Evolutionary conservation across 257 asterid species (phyloP).

Genomic region (Pogostemon cablin): DNA sequence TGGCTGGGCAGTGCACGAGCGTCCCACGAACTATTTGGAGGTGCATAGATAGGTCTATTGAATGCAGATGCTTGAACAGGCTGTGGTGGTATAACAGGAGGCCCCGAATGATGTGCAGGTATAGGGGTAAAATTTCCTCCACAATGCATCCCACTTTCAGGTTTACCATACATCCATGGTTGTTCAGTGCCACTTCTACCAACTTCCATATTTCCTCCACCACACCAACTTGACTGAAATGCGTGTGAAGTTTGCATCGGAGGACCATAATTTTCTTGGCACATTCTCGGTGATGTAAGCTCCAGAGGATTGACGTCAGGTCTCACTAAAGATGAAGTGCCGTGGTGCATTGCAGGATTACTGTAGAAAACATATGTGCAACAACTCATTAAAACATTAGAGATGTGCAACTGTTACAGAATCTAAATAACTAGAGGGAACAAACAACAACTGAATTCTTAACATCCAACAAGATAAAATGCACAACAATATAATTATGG

Average conservation of each 20-base stretch:
- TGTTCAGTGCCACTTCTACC: slow-evolving; percentile 46
- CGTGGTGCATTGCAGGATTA: slow-evolving; percentile 45
- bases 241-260: slow-evolving; percentile 49
- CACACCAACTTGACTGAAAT: slow-evolving; percentile 66
- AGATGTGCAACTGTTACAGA: slow-evolving; percentile 18
- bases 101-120: slow-evolving; percentile 48
- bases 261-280: slow-evolving; percentile 63
- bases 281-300: slow-evolving; percentile 72
- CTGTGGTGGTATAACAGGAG: slow-evolving; percentile 58
- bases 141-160: slow-evolving; percentile 57
- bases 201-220: slow-evolving; percentile 56
- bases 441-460: slow-evolving; percentile 14
- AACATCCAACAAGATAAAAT: slow-evolving; percentile 21
- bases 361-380: slow-evolving; percentile 45
- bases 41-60: slow-evolving; percentile 60
- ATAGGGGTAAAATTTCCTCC: slow-evolving; percentile 52
- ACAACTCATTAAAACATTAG: slow-evolving; percentile 30
- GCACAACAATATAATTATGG: slow-evolving; percentile 14
- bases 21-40: slow-evolving; percentile 73
- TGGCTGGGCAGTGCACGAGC: slow-evolving; percentile 56
- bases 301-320: slow-evolving; percentile 54
- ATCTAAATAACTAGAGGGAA: slow-evolving; percentile 10
- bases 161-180: slow-evolving; percentile 52
- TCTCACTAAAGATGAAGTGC: slow-evolving; percentile 43
- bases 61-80: slow-evolving; percentile 59